phyloP scores from a whole-genome alignment of 352 stramenopile genomes.

The Detonula confervacea region DNA sequence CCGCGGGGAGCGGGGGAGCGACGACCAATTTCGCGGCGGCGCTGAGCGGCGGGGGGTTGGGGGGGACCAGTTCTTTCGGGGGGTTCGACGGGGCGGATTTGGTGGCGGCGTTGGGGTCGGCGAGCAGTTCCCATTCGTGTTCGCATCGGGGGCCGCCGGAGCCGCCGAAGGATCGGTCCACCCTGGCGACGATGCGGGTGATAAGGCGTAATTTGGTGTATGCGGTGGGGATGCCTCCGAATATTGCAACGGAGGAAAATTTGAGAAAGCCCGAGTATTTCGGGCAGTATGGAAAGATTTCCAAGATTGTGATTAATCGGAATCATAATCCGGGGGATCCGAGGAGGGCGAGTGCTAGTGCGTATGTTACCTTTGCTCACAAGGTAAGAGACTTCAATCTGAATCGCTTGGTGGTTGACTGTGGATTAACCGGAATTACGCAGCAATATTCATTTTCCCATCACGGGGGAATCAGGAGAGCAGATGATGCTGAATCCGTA shows the following conservation, averaged over 20 bases:
- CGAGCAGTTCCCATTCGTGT: not conserved
- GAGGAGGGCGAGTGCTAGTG: slow-evolving; percentile 74
- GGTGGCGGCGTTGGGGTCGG: slow-evolving; percentile 38
- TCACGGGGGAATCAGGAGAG: no score
- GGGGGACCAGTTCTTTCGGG: slow-evolving; percentile 2
- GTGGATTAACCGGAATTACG: no score
- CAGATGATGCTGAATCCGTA: no score
- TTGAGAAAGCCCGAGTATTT: slow-evolving; percentile 84
- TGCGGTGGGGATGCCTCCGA: slow-evolving; percentile 80
- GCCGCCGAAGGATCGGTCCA: slow-evolving; percentile 81
- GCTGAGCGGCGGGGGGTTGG: slow-evolving; percentile 12
- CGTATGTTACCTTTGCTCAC: slow-evolving; percentile 86
- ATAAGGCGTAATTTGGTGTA: slow-evolving; percentile 87
- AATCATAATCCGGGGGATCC: slow-evolving; percentile 76
- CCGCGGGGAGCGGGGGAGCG: slow-evolving; percentile 6
- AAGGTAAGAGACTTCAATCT: slow-evolving; percentile 61
- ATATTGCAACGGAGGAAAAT: slow-evolving; percentile 77
- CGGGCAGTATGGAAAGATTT: slow-evolving; percentile 86
- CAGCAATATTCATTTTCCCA: no score
- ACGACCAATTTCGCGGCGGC: slow-evolving; percentile 26
- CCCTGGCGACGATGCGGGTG: slow-evolving; percentile 84
- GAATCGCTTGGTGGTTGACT: not conserved
- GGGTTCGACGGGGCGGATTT: slow-evolving; percentile 55
- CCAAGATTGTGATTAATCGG: slow-evolving; percentile 86
- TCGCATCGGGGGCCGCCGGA: slow-evolving; percentile 60